These are phyloP conservation scores for Nakazawaea populi DNA, from an alignment of 805 yeast species.

Conservation along the genomic window DNA sequence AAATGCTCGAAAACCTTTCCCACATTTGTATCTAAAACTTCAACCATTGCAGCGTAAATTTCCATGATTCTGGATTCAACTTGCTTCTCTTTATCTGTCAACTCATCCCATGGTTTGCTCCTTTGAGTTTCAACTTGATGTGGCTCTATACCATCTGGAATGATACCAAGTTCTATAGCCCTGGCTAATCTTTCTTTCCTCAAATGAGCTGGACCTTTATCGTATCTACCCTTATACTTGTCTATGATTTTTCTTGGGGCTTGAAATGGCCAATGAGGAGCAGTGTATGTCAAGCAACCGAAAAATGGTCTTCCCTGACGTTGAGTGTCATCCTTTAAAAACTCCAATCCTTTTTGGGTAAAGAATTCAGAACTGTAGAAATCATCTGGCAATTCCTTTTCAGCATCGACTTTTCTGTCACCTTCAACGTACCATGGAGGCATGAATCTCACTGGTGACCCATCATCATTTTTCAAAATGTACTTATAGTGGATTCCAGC, in stretches of 20 bases:
- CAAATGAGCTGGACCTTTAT: conserved; percentile 41
- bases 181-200: conserved; percentile 31
- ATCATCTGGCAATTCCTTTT: conserved; percentile 36
- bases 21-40: conserved; percentile 42
- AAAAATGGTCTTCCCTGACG: conserved; percentile 46
- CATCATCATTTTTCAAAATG: conserved; percentile 29
- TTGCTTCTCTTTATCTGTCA: conserved; percentile 29
- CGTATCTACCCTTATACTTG: conserved; percentile 42
- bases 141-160: conserved; percentile 37
- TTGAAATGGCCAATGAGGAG: conserved; percentile 66
- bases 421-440: conserved; percentile 35
- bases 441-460: conserved; percentile 27
- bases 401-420: conserved; percentile 30
- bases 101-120: conserved; percentile 36
- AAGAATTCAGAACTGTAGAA: conserved; percentile 39
- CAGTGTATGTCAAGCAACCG: conserved; percentile 50
- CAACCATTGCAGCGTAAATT: conserved; percentile 62
- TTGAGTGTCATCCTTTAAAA: conserved; percentile 20
- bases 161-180: conserved; percentile 40
- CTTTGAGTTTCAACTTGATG: conserved; percentile 38
- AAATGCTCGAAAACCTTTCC: conserved; percentile 42
- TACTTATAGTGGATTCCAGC: conserved; percentile 53
- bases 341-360: conserved; percentile 37
- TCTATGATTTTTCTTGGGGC: conserved; percentile 44
- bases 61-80: conserved; percentile 43